Evolutionary conservation across 2,329 filamentous ascomycete genomes (phyloP), one percentile per base, ranked within the genome.

Genomic region (Penicillium oxalicum): DNA sequence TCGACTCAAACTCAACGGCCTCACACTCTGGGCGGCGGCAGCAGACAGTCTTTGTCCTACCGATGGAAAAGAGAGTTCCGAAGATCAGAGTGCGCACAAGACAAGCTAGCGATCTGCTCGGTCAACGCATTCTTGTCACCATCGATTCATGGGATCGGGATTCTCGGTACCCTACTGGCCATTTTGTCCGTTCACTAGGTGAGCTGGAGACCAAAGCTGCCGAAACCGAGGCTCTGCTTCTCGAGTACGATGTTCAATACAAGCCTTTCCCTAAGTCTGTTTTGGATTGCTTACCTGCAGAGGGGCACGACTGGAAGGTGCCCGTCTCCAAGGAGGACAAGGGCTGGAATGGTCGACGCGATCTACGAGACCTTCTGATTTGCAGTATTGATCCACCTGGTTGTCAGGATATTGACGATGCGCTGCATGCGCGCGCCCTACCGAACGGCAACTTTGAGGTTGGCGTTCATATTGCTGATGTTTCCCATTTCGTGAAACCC

Each of bases 401-500:
- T 2, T 98, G 93, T 70, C 91, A 97, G 63, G 93, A 98, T 74
- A 98, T 98, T 50, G 93, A 98, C 62, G 94, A 98, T 70, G 93
- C 93, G 13, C 80, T 98, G 5, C 94, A 98, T 69, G 91, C 93
- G 5, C 80, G 84, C 52, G 77, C 79, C 44, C 74, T 98, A 24
- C 85, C 89, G 0, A 97, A 97, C 61, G 93, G 94, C 38, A 96
- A 97, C 67, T 91, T 84, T 56, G 89, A 97, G 69, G 90, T 98
- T 8, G 93, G 93, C 55, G 93, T 98, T 12, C 94, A 98, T 70
- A 98, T 98, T 69, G 94, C 93, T 27, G 93, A 98, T 69, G 93
- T 98, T n/a, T 97, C 93, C 8, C 87, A 98, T 71, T 98, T 98
- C 65, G 93, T 98, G 62, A 95, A 93, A 71, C 91, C 94, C 26